Base-by-base conservation (phyloP, 2,329 filamentous ascomycete genomes). In the Neospermospora avenae region DNA sequence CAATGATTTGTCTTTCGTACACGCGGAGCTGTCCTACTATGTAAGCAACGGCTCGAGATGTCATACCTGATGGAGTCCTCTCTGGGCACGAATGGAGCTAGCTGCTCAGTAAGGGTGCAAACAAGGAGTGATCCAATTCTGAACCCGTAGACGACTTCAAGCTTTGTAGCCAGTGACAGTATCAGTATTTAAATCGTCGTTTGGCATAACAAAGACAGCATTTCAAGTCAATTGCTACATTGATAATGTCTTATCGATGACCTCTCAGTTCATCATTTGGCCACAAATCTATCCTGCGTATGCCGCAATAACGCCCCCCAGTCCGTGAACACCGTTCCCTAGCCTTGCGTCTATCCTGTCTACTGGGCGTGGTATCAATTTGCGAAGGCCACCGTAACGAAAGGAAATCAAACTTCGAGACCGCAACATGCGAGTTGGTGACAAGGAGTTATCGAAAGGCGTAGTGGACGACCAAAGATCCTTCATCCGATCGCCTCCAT, bases 321-420 rank as follows among this genome's bases (percentile, higher is more conserved):
- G 41, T 52, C 58, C 52, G 39, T 59, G 34, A 46, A 42, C 45
- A 56, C 44, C 44, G 8, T 45, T 11, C 41, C 31, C 48, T 42
- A 52, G 25, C 46, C 39, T 28, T 49, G 31, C 48, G 24, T 51
- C 42, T 56, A 56, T 56, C 58, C 52, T 55, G 45, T 24, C 25
- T 46, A 14, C 31, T 48, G n/a, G 42, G 46, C 52, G 58, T 58
- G 31, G 55, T 61, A 61, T 61, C 42, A 59, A 54, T 62, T 53
- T 59, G 46, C 46, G 37, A 25, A 31, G 22, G 41, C 57, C 31
- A 45, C 35, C 34, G 39, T 28, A 16, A 25, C 8, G 37, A 46
- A 45, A 53, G 11, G 8, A 45, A n/a, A 28, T 49, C 20, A 31
- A 31, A 49, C 13, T 39, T 34, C 52, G 20, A 10, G 35, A 51